Conservation (phyloP, 768 basidiomycete species). For the Mycena chlorophos region DNA sequence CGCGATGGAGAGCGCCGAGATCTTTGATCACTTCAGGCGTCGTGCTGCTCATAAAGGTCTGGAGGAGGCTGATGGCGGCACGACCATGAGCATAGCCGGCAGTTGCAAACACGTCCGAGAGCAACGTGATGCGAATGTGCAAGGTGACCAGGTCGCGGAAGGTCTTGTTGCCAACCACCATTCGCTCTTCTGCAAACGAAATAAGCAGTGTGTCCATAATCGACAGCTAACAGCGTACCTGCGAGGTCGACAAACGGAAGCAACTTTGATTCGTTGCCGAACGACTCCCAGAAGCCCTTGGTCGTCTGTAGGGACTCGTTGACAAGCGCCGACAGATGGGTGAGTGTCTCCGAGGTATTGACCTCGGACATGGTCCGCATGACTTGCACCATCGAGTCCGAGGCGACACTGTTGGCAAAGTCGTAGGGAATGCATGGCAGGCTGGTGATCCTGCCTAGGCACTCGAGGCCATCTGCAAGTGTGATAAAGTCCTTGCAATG, state of each 20-base stretch:
- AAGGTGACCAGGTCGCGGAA: constrained; percentile 77
- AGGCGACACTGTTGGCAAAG: constrained; percentile 80
- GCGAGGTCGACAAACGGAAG: constrained; percentile 60
- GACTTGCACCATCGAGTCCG: constrained; percentile 85
- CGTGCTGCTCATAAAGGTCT: constrained; percentile 67
- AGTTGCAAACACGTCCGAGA: constrained; percentile 86
- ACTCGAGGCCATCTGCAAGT: constrained; percentile 68
- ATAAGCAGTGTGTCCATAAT: constrained; percentile 5
- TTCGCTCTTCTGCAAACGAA: constrained; percentile 42
- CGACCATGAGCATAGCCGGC: constrained; percentile 82
- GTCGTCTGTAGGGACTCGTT: constrained; percentile 70
- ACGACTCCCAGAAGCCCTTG: constrained; percentile 64
- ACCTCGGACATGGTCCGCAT: constrained; percentile 88
- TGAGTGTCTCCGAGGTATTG: constrained; percentile 73
- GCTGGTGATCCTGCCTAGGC: constrained; percentile 73
- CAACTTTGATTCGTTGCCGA: constrained; percentile 59
- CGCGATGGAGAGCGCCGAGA: constrained; percentile 79
- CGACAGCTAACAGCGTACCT: constrained; percentile 32
- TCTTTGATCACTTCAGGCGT: constrained; percentile 65
- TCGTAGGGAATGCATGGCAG: constrained; percentile 89
- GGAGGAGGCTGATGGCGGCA: constrained; percentile 70
- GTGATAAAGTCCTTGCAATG: constrained; percentile 90
- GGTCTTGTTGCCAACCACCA: constrained; percentile 51
- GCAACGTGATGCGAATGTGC: constrained; percentile 75
- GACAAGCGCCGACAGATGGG: constrained; percentile 69